Base-by-base conservation (phyloP, 176 grass and related monocot genomes). In the Cymbopogon citratus region DNA sequence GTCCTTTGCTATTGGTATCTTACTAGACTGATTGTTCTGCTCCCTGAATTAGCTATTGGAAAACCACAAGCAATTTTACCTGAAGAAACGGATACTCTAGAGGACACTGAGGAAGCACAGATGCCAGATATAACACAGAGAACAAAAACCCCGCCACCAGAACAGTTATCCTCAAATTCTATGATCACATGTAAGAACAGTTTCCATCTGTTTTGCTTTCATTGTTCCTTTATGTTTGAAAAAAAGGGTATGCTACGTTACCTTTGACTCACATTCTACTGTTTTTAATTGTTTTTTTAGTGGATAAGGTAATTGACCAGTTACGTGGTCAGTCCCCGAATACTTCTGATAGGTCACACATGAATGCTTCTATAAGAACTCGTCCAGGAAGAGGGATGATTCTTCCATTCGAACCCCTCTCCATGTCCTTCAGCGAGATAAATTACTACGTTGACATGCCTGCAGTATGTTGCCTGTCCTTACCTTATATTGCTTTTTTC, bases 391-490 rank as follows among this genome's bases (percentile, higher is more conserved):
- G 90, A 93, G 95, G 95, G 66, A 98, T 98, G 95, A 89, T 98
- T 89, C 95, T 98, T 93, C 95, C 95, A 66, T 98, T 98, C 70
- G 88, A 81, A 66, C 92, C 95, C 38, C 87, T 98, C 13, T 73
- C 85, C 84, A 98, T 98, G 92, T 93, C 95, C 78, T 98, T 98
- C 73, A 90, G 72, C 51, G 92, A 95, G 69, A 91, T 98, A 81
- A 95, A 91, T 81, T 98, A 98, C 85, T 98, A 84, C 43, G 92
- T 98, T 25, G 92, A 98, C 61, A 98, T 98, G 95, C 95, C 95
- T 67, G 67, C 84, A 44, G 92, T 98, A 31, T 84, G 90, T 83
- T 80, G 40, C 51, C 29, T 87, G 5, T 14, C 74, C 79, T n/a
- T 54, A 54, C 74, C 79, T n/a, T 54, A 54, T 54, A 78, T 61